Conservation (phyloP, 176 grass and related monocot species). For the Aegilops speltoides region DNA sequence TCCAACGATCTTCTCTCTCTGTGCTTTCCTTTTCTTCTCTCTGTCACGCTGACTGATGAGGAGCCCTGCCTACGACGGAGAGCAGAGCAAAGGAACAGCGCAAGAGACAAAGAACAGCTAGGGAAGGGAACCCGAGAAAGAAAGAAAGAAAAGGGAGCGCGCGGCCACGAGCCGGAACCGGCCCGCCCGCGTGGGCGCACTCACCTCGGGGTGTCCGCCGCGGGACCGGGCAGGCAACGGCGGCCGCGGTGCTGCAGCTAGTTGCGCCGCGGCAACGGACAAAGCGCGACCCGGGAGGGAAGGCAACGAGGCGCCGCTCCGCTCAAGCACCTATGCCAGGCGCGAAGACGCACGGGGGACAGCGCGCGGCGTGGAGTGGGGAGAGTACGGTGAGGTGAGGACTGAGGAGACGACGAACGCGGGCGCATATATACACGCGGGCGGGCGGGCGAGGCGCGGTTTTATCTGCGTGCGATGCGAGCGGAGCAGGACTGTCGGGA, state of each 20-base stretch:
- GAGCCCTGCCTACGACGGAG: no score
- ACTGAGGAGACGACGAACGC: no score
- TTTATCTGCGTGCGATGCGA: no score
- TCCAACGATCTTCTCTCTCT: not conserved
- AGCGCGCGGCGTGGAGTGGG: no score
- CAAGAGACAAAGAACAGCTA: conserved; percentile 3
- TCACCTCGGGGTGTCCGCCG: conserved; percentile 21
- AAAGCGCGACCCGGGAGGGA: not conserved
- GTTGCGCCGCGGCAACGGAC: conserved; percentile 6
- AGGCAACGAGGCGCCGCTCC: no score
- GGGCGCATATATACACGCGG: no score
- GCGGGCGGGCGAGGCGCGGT: no score
- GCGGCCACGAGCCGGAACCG: not conserved
- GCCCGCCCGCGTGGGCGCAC: not conserved
- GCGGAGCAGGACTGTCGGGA: no score
- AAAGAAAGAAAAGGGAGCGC: not conserved
- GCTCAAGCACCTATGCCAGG: no score
- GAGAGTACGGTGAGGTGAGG: no score
- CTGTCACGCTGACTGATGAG: not conserved
- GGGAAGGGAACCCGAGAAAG: not conserved
- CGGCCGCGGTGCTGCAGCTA: not conserved
- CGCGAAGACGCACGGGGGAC: no score
- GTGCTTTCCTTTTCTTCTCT: no score
- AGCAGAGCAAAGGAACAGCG: not conserved
- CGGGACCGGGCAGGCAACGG: not conserved